Percentiles rank a stretch among this genome's conserved stretches.
These are phyloP conservation scores for Ceriops zippeliana DNA, from an alignment of 345 rosid species.

Conservation along the genomic window DNA sequence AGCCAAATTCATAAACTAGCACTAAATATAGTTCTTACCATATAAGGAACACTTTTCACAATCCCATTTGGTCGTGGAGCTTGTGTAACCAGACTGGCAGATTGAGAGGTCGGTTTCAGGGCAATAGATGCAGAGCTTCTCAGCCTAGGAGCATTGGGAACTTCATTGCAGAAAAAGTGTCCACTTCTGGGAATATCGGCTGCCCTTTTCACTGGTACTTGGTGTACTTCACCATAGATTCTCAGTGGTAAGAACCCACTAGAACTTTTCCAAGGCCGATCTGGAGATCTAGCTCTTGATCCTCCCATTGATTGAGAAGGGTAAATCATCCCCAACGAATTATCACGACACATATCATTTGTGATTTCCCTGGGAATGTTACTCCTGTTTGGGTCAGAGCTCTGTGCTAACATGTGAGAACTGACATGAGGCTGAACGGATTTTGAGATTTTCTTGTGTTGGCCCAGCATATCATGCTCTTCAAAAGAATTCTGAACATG, in stretches of 20 bases:
- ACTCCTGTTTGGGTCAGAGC: constrained; percentile 19
- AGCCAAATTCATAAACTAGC: constrained; percentile 1
- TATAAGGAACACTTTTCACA: constrained; percentile 16
- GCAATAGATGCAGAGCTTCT: constrained; percentile 1
- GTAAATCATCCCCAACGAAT: constrained; percentile 20
- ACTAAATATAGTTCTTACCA: constrained; percentile 28
- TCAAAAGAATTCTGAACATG: constrained; percentile 4
- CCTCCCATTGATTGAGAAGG: constrained; percentile 22
- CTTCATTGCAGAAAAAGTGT: constrained; percentile 9
- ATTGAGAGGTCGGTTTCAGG: constrained; percentile 12
- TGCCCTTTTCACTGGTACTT: constrained; percentile 15
- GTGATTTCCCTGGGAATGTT: constrained; percentile 23
- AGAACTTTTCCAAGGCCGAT: constrained; percentile 12
- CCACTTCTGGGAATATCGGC: constrained; percentile 15
- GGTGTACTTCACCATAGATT: constrained; percentile 21
- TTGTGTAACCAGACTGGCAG: constrained; percentile 7
- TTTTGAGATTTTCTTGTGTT: constrained; percentile 13
- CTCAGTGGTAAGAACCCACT: constrained; percentile 21
- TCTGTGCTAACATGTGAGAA: constrained; percentile 10
- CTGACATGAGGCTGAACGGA: constrained; percentile 10
- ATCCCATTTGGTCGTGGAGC: constrained; percentile 19
- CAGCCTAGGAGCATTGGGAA: constrained; percentile 15
- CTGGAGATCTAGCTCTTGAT: constrained; percentile 32
- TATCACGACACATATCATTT: constrained; percentile 14
- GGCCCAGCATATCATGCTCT: constrained; percentile 7